These are phyloP conservation scores for Aschersonia sp. DNA, from an alignment of 2,329 filamentous ascomycete genomes.

Conservation along the genomic window DNA sequence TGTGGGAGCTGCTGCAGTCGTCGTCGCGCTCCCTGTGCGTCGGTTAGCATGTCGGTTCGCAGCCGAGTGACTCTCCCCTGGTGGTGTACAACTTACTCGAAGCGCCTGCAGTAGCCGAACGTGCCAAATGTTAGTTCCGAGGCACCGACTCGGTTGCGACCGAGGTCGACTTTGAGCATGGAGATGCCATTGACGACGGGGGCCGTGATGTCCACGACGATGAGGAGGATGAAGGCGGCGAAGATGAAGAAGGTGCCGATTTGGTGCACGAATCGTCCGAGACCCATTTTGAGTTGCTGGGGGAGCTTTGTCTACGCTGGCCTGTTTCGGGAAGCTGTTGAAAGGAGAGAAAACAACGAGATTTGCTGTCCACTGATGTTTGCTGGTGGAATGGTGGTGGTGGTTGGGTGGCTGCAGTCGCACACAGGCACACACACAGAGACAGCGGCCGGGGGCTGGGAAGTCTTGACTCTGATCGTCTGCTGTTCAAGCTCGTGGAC, in stretches of 20 bases:
- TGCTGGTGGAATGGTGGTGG: no score
- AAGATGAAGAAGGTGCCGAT: constrained; percentile 44
- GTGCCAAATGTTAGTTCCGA: constrained; percentile 39
- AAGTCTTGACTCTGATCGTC: no score
- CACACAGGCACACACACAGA: no score
- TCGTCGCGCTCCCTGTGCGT: constrained; percentile 18
- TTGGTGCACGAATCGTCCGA: constrained; percentile 37
- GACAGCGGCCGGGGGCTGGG: no score
- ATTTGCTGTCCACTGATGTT: not conserved
- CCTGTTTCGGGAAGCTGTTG: not conserved
- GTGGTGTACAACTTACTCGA: no score
- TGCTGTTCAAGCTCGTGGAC: no score
- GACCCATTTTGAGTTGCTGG: constrained; percentile 21
- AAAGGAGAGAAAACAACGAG: not conserved
- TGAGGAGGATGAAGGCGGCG: constrained; percentile 36
- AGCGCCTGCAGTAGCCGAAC: constrained; percentile 39
- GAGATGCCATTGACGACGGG: constrained; percentile 41
- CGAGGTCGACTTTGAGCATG: constrained; percentile 37
- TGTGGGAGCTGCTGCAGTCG: constrained; percentile 28
- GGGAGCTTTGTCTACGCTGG: not conserved
- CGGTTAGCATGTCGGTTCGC: no score
- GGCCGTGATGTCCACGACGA: constrained; percentile 43
- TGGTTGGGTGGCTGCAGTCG: no score
- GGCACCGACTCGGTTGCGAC: constrained; percentile 14
- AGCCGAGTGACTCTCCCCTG: no score